These are phyloP conservation scores for Kregervanrija delftensis DNA, from an alignment of 805 yeast species.

Conservation along the genomic window DNA sequence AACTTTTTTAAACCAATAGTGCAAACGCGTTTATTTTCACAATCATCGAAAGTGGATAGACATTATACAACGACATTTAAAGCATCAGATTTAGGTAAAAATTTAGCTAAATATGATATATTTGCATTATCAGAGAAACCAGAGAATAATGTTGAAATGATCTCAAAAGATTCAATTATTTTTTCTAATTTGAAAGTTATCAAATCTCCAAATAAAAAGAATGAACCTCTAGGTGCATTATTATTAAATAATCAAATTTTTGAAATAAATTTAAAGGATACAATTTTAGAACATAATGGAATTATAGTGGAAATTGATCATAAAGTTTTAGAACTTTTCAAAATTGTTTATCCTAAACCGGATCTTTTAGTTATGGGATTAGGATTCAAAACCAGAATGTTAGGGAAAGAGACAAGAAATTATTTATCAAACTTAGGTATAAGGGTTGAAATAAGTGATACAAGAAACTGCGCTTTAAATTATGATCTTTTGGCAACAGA, in stretches of 20 bases:
- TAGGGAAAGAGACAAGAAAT: constrained; percentile 48
- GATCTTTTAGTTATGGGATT: constrained; percentile 68
- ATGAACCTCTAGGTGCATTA: constrained; percentile 38
- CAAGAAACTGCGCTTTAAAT: constrained; percentile 57
- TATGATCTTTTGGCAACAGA: constrained; percentile 77
- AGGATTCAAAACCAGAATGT: constrained; percentile 56
- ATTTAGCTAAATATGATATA: constrained; percentile 38
- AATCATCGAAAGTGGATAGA: constrained; percentile 2
- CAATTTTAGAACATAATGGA: constrained; percentile 16
- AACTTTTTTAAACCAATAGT: background rate
- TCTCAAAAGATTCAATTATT: constrained; percentile 50
- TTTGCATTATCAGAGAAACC: constrained; percentile 38
- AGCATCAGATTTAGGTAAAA: constrained; percentile 30
- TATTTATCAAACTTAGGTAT: constrained; percentile 54
- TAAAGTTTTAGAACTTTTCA: constrained; percentile 44
- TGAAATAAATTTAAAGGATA: constrained; percentile 42
- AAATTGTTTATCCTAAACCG: constrained; percentile 64
- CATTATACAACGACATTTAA: constrained; percentile 23
- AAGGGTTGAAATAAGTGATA: constrained; percentile 63
- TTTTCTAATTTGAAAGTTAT: constrained; percentile 48
- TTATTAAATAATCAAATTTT: constrained; percentile 53
- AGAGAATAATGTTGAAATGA: constrained; percentile 42
- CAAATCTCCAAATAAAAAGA: constrained; percentile 32
- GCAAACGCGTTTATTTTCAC: constrained; percentile 2
- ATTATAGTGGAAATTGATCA: constrained; percentile 35